A percentile compares a stretch with the other conserved stretches of the same genome.
These are phyloP conservation scores for Penicillium diatomitis DNA, from an alignment of 495 filamentous ascomycete genomes.

Conservation along the genomic window DNA sequence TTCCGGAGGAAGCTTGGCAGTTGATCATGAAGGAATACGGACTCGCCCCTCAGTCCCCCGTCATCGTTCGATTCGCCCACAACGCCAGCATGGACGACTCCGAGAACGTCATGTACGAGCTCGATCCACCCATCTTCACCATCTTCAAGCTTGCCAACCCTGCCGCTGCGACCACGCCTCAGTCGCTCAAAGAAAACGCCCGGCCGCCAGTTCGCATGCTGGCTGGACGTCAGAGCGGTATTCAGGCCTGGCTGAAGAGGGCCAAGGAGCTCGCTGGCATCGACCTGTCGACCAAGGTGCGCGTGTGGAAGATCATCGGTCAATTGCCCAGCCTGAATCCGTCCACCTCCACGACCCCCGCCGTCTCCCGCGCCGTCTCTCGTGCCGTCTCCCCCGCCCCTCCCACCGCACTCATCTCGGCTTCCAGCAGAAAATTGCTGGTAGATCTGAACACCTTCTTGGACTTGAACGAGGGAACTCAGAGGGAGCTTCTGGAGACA, in stretches of 20 bases:
- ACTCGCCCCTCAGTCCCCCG: conserved; percentile 54
- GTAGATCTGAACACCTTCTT: conserved; percentile 66
- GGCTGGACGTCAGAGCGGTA: conserved; percentile 56
- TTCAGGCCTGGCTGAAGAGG: conserved; percentile 63
- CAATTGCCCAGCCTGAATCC: conserved; percentile 33
- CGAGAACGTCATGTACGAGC: conserved; percentile 69
- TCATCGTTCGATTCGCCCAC: conserved; percentile 68
- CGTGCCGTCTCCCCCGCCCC: conserved; percentile 38
- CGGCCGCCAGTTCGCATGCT: conserved; percentile 51
- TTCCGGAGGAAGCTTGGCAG: conserved; percentile 75
- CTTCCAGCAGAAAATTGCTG: conserved; percentile 55
- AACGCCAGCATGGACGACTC: conserved; percentile 54
- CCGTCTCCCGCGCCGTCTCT: conserved; percentile 36
- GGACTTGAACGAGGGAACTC: conserved; percentile 52
- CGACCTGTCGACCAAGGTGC: conserved; percentile 60
- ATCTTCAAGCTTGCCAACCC: conserved; percentile 66
- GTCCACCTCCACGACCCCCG: conserved; percentile 48
- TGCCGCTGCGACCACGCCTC: conserved; percentile 46
- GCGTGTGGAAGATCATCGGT: conserved; percentile 63
- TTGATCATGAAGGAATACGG: conserved; percentile 76
- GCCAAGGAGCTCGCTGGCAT: conserved; percentile 59
- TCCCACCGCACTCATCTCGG: conserved; percentile 31
- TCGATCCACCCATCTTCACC: conserved; percentile 77
- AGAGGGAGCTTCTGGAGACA: conserved; percentile 61
- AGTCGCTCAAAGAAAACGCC: conserved; percentile 50